phyloP scores from a whole-genome alignment of 176 grass and related monocot genomes.

The Juncus inflexus region DNA sequence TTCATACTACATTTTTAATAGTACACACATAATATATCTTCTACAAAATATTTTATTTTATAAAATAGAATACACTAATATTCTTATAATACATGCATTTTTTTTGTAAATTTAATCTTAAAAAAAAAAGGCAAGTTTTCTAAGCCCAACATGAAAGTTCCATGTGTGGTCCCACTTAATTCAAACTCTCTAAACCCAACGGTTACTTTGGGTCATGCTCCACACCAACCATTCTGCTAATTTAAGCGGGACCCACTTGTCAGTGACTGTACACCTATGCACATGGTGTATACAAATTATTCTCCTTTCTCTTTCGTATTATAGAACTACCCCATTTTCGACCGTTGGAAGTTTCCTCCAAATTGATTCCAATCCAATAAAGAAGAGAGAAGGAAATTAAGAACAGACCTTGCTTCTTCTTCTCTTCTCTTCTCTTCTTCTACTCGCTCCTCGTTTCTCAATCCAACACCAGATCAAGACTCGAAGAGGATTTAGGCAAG shows the following conservation, averaged over 20 bases:
- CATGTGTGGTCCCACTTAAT: background rate
- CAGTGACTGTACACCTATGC: background rate
- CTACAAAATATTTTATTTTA: no score
- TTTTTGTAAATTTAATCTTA: no score
- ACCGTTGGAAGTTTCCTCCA: slow-evolving; percentile 23
- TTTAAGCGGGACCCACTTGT: background rate
- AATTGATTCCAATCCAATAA: background rate
- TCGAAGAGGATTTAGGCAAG: background rate
- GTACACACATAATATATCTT: no score
- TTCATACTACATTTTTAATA: no score
- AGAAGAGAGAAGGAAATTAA: background rate
- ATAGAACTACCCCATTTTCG: slow-evolving; percentile 8
- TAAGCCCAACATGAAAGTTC: slow-evolving; percentile 8
- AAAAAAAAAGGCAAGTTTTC: background rate
- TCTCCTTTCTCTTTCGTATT: background rate
- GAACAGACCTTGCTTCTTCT: background rate
- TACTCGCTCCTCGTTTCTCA: background rate
- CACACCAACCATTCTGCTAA: background rate
- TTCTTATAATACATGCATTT: no score
- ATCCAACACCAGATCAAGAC: background rate
- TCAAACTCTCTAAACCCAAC: slow-evolving; percentile 18
- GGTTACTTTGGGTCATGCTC: slow-evolving; percentile 28
- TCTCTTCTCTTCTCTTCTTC: slow-evolving; percentile 9
- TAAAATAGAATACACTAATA: no score
- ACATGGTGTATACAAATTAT: no score